These are phyloP conservation scores for Omphalotus olearius DNA, from an alignment of 1,284 basidiomycete genomes.

Conservation along the genomic window DNA sequence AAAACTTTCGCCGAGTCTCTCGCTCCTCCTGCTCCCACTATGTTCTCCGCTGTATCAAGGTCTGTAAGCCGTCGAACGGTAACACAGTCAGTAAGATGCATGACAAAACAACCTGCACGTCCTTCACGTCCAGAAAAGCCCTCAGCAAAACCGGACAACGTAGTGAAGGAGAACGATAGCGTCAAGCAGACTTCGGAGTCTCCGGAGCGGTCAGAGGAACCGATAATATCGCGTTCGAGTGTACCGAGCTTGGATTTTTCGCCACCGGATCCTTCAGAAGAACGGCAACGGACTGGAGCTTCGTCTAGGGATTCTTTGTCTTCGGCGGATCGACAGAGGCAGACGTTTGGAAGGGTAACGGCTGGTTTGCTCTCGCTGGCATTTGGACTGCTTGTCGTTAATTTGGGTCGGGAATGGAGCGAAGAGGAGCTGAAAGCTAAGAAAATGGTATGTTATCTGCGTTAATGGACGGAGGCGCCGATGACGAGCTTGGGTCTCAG, in stretches of 20 bases:
- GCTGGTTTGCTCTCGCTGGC: constrained; percentile 51
- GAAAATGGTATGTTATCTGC: constrained; percentile 43
- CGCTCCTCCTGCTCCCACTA: constrained; percentile 6
- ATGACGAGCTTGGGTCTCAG: constrained; percentile 25
- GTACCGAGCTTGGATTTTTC: constrained; percentile 53
- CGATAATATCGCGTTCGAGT: constrained; percentile 6
- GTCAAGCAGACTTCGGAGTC: neutral
- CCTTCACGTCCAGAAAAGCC: constrained; percentile 16
- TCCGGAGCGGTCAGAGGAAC: neutral
- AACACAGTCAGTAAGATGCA: constrained; percentile 28
- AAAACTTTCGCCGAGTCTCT: constrained; percentile 5
- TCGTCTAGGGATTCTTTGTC: constrained; percentile 71
- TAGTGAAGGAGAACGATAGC: constrained; percentile 3
- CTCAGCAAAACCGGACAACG: constrained; percentile 13
- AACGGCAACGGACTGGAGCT: constrained; percentile 57
- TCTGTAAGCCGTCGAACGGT: constrained; percentile 29
- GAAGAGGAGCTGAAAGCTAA: constrained; percentile 47
- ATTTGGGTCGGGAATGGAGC: constrained; percentile 63
- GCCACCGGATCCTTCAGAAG: constrained; percentile 34
- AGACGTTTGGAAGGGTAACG: constrained; percentile 48
- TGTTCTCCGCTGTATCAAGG: constrained; percentile 27
- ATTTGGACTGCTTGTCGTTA: constrained; percentile 38
- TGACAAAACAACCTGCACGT: constrained; percentile 26
- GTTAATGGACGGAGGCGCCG: neutral
- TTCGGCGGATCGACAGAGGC: constrained; percentile 66